A percentile compares a stretch with the other conserved stretches of the same genome.
phyloP scores from a whole-genome alignment of 75 land plant genomes.

The Cunninghamia lanceolata region DNA sequence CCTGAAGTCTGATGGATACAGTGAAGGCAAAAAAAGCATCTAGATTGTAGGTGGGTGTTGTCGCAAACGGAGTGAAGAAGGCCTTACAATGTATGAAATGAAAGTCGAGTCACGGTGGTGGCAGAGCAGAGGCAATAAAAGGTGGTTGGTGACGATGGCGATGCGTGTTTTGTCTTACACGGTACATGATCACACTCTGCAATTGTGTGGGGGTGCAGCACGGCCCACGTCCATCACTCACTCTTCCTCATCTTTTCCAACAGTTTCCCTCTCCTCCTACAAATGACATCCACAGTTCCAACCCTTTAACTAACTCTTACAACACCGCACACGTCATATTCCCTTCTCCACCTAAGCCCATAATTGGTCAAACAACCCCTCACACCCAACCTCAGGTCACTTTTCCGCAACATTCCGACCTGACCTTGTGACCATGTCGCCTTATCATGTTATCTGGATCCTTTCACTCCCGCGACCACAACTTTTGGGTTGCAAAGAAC shows the following conservation, averaged over 20 bases:
- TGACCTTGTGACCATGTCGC: neutral
- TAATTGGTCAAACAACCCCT: neutral
- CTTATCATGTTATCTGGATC: too few species aligned
- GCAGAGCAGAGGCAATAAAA: neutral
- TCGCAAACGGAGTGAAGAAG: neutral
- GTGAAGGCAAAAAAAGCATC: neutral
- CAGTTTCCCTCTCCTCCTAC: constrained; percentile 6
- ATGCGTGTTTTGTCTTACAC: constrained; percentile 6
- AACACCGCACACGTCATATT: neutral
- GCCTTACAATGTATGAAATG: neutral
- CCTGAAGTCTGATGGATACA: neutral
- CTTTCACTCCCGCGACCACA: neutral
- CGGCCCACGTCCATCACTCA: neutral
- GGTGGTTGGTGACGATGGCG: neutral
- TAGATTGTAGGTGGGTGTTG: too few species aligned
- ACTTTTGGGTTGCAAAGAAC: too few species aligned
- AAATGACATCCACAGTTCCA: neutral
- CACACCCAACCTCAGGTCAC: too few species aligned
- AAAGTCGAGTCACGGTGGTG: neutral
- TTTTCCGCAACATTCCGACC: neutral
- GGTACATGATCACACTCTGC: neutral
- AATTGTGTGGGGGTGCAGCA: constrained; percentile 11
- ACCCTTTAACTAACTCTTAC: neutral
- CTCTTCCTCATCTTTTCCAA: constrained; percentile 5
- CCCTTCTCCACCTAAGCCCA: neutral